phyloP scores from a whole-genome alignment of 192 early-diverging fungal genomes.

The Rhizophlyctis rosea region DNA sequence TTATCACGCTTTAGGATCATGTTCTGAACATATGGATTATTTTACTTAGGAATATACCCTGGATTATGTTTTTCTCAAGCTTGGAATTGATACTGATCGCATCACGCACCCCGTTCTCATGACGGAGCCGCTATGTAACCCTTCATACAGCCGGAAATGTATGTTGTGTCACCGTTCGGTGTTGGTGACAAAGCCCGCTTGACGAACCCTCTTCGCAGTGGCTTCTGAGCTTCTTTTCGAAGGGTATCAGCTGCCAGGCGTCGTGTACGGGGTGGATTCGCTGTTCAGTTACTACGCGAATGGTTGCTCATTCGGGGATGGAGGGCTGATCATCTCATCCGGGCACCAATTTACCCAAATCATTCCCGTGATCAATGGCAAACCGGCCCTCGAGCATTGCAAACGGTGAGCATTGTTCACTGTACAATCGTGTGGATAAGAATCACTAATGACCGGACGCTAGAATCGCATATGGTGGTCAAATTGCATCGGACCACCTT shows the following conservation, averaged over 20 bases:
- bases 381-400: slow-evolving; percentile 57
- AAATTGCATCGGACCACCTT: slow-evolving; percentile 74
- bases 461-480: slow-evolving; percentile 78
- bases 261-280: slow-evolving; percentile 83
- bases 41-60: slow-evolving; percentile 71
- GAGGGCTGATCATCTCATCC: slow-evolving; percentile 69
- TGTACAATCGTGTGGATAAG: background rate
- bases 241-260: slow-evolving; percentile 70
- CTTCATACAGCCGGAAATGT: slow-evolving; percentile 72
- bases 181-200: too few relatives aligned
- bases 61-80: slow-evolving; percentile 80
- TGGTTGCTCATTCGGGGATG: slow-evolving; percentile 49
- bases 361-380: slow-evolving; percentile 68
- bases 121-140: slow-evolving; percentile 81
- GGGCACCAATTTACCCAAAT: slow-evolving; percentile 72
- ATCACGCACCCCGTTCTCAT: slow-evolving; percentile 81
- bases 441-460: background rate
- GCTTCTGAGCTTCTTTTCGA: slow-evolving; percentile 90
- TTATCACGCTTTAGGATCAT: slow-evolving; percentile 22
- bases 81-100: slow-evolving; percentile 69
- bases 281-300: slow-evolving; percentile 84
- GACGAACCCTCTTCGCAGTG: slow-evolving; percentile 42
- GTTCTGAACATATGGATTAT: slow-evolving; percentile 38
- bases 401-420: slow-evolving; percentile 56
- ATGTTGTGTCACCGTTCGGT: slow-evolving; percentile 19